Evolutionary conservation across 2,329 filamentous ascomycete species (phyloP).

Genomic region (Magnaporthiopsis rhizophila): DNA sequence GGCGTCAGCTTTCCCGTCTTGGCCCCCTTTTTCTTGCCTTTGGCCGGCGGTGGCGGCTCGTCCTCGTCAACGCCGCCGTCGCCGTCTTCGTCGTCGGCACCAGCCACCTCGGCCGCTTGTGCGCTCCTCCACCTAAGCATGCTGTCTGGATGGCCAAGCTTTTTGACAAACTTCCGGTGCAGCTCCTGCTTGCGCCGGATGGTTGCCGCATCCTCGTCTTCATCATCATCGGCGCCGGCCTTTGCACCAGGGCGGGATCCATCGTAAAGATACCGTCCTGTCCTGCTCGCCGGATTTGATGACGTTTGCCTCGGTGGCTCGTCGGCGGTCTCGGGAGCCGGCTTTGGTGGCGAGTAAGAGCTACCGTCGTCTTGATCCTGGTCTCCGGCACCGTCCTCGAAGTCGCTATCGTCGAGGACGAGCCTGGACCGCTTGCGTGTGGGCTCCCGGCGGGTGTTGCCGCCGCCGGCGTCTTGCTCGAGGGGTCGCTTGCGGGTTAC

Average conservation of each 20-base stretch:
- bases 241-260: constrained; percentile 31
- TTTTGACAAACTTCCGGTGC: constrained; percentile 81
- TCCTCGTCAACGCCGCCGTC: constrained; percentile 33
- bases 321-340: constrained; percentile 12
- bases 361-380: constrained; percentile 12
- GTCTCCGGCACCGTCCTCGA: constrained; percentile 2
- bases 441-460: constrained; percentile 22
- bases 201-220: constrained; percentile 33
- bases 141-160: constrained; percentile 79
- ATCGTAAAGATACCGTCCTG: constrained; percentile 45
- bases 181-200: constrained; percentile 59
- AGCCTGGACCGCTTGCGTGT: constrained; percentile 4
- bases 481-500: constrained; percentile 42
- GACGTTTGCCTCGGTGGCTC: constrained; percentile 3
- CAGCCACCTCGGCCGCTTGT: constrained; percentile 33
- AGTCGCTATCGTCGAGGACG: constrained; percentile 2
- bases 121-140: constrained; percentile 35
- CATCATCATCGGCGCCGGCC: constrained; percentile 34
- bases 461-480: constrained; percentile 36
- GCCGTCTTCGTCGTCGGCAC: constrained; percentile 31
- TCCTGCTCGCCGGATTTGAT: constrained; percentile 29
- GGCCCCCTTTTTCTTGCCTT: constrained; percentile 59
- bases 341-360: background rate
- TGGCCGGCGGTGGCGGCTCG: constrained; percentile 35
- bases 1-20: constrained; percentile 77